Evolutionary conservation across 352 stramenopile genomes (phyloP).

Genomic region (Pythium pectinolyticum): DNA sequence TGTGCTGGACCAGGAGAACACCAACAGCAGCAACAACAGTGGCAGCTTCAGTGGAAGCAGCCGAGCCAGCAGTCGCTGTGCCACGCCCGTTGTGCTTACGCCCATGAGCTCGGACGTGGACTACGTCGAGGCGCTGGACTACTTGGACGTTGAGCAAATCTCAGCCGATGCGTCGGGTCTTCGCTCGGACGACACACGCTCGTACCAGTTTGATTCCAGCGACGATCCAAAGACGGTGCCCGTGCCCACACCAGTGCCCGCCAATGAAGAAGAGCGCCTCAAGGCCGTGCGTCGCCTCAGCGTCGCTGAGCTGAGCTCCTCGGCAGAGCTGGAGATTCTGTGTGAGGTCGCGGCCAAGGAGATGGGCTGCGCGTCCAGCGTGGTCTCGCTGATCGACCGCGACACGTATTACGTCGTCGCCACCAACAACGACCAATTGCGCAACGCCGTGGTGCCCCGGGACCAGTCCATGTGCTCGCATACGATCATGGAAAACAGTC

Average conservation of each 20-base stretch:
- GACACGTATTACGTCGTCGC: constrained; percentile 39
- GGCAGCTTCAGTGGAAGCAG: too few relatives aligned
- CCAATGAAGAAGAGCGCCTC: constrained; percentile 46
- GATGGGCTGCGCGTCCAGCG: constrained; percentile 45
- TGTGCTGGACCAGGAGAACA: constrained; percentile 44
- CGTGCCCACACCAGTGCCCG: constrained; percentile 33
- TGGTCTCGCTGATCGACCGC: constrained; percentile 54
- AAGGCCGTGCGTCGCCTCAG: constrained; percentile 39
- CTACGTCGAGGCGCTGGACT: constrained; percentile 4
- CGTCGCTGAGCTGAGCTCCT: constrained; percentile 45
- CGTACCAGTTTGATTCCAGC: constrained; percentile 37
- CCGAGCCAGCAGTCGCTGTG: too few relatives aligned
- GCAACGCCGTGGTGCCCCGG: constrained; percentile 39
- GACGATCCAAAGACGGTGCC: constrained; percentile 34
- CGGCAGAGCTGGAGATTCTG: constrained; percentile 60
- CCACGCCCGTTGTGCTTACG: constrained; percentile 29
- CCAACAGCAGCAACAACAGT: not conserved
- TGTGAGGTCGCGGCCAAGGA: constrained; percentile 55
- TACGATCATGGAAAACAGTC: constrained; percentile 48
- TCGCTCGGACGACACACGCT: constrained; percentile 13
- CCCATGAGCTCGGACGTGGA: constrained; percentile 6
- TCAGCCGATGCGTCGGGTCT: not conserved
- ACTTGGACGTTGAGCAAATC: not conserved
- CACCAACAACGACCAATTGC: constrained; percentile 39
- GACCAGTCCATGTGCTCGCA: constrained; percentile 58